Evolutionary conservation across 805 yeast genomes (phyloP).

Genomic region (Myxozyma monticola): DNA sequence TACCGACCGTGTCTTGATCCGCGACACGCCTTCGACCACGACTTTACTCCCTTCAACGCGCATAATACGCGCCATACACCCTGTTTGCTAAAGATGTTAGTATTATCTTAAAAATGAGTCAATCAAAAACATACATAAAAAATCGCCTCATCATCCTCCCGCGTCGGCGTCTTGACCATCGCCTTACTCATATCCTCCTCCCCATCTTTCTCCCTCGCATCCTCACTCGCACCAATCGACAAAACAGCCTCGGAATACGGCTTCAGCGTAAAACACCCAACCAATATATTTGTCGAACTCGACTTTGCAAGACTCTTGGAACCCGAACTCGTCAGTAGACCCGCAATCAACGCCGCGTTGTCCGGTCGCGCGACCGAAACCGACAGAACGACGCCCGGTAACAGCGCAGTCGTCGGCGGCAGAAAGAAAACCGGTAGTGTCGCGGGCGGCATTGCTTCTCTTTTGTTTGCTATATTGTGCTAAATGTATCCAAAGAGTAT

Average conservation of each 20-base stretch:
- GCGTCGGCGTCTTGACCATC: no score
- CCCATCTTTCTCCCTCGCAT: neutral
- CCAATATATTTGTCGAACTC: neutral
- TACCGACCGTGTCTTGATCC: conserved; percentile 20
- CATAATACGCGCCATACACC: conserved; percentile 29
- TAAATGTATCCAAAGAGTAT: no score
- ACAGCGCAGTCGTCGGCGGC: conserved; percentile 19
- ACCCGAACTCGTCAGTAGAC: no score
- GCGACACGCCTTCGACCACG: conserved; percentile 31
- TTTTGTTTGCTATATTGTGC: neutral
- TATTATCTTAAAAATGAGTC: neutral
- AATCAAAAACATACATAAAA: conserved; percentile 9
- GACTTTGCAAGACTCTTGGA: neutral
- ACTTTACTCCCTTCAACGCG: conserved; percentile 30
- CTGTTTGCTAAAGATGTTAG: conserved; percentile 10
- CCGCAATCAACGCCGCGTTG: conserved; percentile 12
- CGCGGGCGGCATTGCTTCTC: neutral
- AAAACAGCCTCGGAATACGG: neutral
- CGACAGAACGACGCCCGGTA: conserved; percentile 20
- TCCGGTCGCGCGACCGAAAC: conserved; percentile 14
- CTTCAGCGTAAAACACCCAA: conserved; percentile 15
- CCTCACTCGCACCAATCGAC: conserved; percentile 4
- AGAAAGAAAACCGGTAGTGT: conserved; percentile 18
- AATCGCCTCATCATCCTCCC: neutral
- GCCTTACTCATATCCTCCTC: conserved; percentile 1